Base-by-base conservation (phyloP, 1,284 basidiomycete genomes). In the Ganoderma boninense region DNA sequence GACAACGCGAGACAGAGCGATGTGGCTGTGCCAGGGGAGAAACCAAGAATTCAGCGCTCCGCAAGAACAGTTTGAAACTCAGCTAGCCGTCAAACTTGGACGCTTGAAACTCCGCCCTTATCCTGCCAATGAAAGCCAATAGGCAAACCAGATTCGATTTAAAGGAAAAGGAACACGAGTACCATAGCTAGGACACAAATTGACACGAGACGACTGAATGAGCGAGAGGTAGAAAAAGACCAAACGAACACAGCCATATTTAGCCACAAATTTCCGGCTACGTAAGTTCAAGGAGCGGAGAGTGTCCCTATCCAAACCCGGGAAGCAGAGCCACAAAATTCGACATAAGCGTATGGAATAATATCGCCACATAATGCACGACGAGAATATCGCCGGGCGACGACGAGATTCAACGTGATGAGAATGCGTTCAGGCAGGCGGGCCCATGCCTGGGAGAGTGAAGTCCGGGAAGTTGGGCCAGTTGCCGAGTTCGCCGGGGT, bases 401-500 rank as follows among this genome's bases (percentile, higher is more conserved):
- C 26, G 26, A 1, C 52, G 7, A 40, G 8, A 40, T 40, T 40
- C 38, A 40, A 40, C 38, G 38, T 57, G 62, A 71, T 38, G 74
- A 6, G 54, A 20, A 57, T 18, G 54, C 57, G 57, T n/a, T 61
- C 14, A 61, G 23, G 32, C n/a, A 67, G 74, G 40, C 14, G 75
- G 75, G 14, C 76, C 75, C 10, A 84, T 72, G 14, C 92, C 92
- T 2, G 92, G 92, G 0, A 78, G 77, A 5, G 86, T 87, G 77
- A 93, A 93, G 67, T 89, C 92, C 42, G 89, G 83, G 74, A 86
- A 81, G 64, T 86, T 64, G 0, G 92, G 92, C 92, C 92, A 93
- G 72, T 90, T 87, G 0, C 92, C 92, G 8, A 93, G 79, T 62
- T 82, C 23, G 0, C 83, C 85, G 0, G 92, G 92, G 79, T 93